Base-by-base conservation (phyloP, 2,329 filamentous ascomycete species). In the Colletotrichum salicis region DNA sequence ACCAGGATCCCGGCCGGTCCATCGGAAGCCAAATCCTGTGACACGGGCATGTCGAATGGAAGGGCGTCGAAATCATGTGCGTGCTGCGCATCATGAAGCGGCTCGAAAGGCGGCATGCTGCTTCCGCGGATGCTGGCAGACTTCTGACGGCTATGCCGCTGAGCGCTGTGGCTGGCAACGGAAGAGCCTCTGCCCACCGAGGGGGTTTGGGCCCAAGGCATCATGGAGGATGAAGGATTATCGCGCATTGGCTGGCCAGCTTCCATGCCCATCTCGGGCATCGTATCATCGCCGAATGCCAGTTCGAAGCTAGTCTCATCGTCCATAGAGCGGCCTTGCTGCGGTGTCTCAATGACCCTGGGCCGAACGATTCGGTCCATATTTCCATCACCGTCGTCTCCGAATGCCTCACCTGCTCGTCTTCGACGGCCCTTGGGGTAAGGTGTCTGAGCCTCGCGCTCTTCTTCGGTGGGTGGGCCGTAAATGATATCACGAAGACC, bases 251-350 rank as follows among this genome's bases (percentile, higher is more conserved):
- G 88, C 0, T 89, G 86, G 0, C 86, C 88, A 1, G 89, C 92
- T 54, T 93, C 89, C 81, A 94, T 90, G 24, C 91, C 93, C 29
- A 94, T 80, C 79, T 97, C 94, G 24, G 92, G 67, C 59, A 83
- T 79, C 0, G 80, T 79, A 22, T 86, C 81, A 24, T 85, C 79
- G n/a, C 80, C 81, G 7, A 83, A 75, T 2, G 81, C 76, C 10
- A 80, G 58, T 4, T 77, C 74, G 0, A 79, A 80, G 45, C 79
- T 79, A 8, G 10, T 45, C 10, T 52, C 31, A 15, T 79, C 78
- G 5, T 67, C 72, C 12, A 73, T 56, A 11, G 54, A 64, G 27
- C 70, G 67, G 15, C 61, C 41, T 15, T 66, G 60, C 12, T 64
- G 56, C 6, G 64, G 73, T 11, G 71, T 71, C 1, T 75, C 78